Conservation (phyloP, 202 grass and related monocot species). For the Schoenoplectus tabernaemontani region DNA sequence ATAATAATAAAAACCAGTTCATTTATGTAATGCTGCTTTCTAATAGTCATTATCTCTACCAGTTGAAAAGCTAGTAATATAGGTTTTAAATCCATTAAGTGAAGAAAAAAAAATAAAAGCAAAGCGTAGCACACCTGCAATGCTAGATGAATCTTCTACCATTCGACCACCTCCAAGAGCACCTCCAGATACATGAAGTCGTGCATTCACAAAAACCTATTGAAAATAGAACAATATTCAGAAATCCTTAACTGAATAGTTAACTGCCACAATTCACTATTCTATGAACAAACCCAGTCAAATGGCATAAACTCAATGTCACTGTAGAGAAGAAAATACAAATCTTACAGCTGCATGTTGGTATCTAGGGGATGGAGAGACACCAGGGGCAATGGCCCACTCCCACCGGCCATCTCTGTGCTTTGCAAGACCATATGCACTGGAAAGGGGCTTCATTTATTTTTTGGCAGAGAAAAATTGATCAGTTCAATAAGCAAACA, state of each 20-base stretch:
- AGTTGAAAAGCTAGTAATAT: not conserved
- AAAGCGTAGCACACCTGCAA: slow-evolving; percentile 57
- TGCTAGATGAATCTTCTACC: slow-evolving; percentile 94
- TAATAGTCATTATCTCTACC: not conserved
- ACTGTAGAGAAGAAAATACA: slow-evolving; percentile 1
- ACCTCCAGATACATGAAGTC: slow-evolving; percentile 96
- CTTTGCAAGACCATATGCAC: slow-evolving; percentile 97
- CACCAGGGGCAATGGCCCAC: slow-evolving; percentile 97
- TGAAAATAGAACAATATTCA: slow-evolving; percentile 9
- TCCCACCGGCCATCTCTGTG: slow-evolving; percentile 99
- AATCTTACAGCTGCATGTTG: slow-evolving; percentile 93
- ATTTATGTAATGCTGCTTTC: not conserved
- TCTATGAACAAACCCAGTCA: not conserved
- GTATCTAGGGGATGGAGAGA: slow-evolving; percentile 97
- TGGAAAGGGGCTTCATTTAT: slow-evolving; percentile 73
- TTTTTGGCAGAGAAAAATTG: slow-evolving; percentile 9
- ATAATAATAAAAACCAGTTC: not conserved
- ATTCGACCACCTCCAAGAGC: slow-evolving; percentile 97
- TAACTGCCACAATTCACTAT: not conserved
- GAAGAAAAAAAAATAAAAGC: not conserved
- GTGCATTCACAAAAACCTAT: slow-evolving; percentile 95
- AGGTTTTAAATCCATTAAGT: not conserved
- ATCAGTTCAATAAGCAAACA: slow-evolving; percentile 5
- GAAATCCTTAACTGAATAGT: not conserved
- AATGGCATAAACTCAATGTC: not conserved